A percentile compares a stretch with the other conserved stretches of the same genome.
Evolutionary conservation across 805 yeast genomes (phyloP).

Genomic region (Myxozyma monticola): DNA sequence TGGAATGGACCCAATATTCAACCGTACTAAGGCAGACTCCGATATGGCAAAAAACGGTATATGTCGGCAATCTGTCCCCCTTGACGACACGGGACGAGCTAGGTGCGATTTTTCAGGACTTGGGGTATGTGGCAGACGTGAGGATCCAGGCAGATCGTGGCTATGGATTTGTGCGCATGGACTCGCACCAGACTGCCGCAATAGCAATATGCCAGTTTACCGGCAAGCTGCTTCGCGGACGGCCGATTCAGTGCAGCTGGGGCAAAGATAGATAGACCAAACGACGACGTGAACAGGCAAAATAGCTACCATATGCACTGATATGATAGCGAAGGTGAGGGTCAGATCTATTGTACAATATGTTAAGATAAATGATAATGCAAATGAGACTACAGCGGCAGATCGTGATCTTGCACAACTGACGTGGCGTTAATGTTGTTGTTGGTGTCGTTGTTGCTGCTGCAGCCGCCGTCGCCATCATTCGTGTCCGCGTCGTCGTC

Average conservation of each 20-base stretch:
- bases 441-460: neutral
- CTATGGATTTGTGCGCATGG: slow-evolving; percentile 86
- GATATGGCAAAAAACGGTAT: slow-evolving; percentile 80
- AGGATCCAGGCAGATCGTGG: slow-evolving; percentile 79
- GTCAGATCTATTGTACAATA: no score
- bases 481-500: slow-evolving; percentile 4
- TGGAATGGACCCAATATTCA: slow-evolving; percentile 50
- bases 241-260: slow-evolving; percentile 84
- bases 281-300: no score
- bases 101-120: slow-evolving; percentile 69
- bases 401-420: no score
- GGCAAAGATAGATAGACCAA: slow-evolving; percentile 60
- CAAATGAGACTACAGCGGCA: no score
- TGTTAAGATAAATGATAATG: no score
- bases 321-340: no score
- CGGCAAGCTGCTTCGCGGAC: slow-evolving; percentile 65
- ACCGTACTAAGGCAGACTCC: slow-evolving; percentile 76
- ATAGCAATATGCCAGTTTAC: slow-evolving; percentile 77
- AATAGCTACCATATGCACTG: no score
- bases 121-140: slow-evolving; percentile 80
- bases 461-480: neutral
- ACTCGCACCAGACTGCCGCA: slow-evolving; percentile 85
- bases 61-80: slow-evolving; percentile 81
- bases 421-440: no score
- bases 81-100: slow-evolving; percentile 71